Conservation (phyloP, 2,329 filamentous ascomycete species). For the Ascochyta pisi region DNA sequence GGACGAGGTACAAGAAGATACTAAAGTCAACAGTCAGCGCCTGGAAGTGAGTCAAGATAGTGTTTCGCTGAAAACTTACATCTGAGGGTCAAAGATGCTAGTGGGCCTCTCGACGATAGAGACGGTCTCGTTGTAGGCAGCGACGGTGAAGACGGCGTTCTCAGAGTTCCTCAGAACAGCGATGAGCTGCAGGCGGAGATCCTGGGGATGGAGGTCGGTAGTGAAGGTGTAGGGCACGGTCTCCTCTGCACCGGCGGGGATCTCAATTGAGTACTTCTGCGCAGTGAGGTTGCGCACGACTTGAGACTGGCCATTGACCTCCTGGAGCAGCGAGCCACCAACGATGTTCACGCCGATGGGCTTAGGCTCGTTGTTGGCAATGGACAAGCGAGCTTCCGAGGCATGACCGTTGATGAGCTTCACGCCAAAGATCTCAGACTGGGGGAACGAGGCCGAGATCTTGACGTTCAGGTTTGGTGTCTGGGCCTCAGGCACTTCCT, state of each 20-base stretch:
- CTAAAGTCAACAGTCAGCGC: slow-evolving; percentile 54
- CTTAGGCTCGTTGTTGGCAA: slow-evolving; percentile 82
- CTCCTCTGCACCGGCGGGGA: slow-evolving; percentile 78
- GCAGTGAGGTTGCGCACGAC: slow-evolving; percentile 86
- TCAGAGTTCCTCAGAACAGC: slow-evolving; percentile 74
- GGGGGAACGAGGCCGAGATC: slow-evolving; percentile 65
- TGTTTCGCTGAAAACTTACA: slow-evolving; percentile 65
- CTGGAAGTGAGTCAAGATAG: too few relatives aligned
- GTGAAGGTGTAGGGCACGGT: slow-evolving; percentile 82
- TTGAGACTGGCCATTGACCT: slow-evolving; percentile 60
- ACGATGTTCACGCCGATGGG: slow-evolving; percentile 79
- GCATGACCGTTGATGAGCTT: slow-evolving; percentile 93
- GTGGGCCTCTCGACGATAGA: slow-evolving; percentile 88
- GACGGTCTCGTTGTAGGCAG: slow-evolving; percentile 82
- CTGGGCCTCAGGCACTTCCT: slow-evolving; percentile 60
- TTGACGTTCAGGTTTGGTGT: slow-evolving; percentile 64
- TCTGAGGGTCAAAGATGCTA: slow-evolving; percentile 92
- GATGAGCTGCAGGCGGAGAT: slow-evolving; percentile 78
- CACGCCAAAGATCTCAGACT: slow-evolving; percentile 85
- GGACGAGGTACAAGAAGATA: slow-evolving; percentile 96
- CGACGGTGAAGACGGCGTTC: slow-evolving; percentile 75
- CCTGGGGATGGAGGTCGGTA: slow-evolving; percentile 91
- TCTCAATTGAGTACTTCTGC: slow-evolving; percentile 73
- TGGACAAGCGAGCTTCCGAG: slow-evolving; percentile 80
- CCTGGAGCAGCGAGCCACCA: slow-evolving; percentile 73